These are phyloP conservation scores for Tricholoma matsutake DNA, from an alignment of 768 basidiomycete genomes.

Conservation along the genomic window DNA sequence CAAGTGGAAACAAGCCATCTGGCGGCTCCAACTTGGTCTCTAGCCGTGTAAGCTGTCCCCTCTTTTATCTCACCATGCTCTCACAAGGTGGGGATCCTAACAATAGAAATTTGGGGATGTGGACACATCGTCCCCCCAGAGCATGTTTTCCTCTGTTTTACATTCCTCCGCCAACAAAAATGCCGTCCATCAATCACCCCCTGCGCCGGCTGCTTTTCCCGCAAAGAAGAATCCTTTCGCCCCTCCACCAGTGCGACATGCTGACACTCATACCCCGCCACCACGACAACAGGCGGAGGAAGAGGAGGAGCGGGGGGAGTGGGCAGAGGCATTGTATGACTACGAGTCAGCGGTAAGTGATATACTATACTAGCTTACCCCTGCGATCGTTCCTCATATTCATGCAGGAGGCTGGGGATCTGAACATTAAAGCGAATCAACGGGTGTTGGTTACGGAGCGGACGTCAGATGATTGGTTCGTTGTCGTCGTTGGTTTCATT, in stretches of 20 bases:
- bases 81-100: not conserved
- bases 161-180: slow-evolving; percentile 39
- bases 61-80: not conserved
- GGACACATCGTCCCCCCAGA: slow-evolving; percentile 48
- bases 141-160: slow-evolving; percentile 45
- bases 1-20: slow-evolving; percentile 25
- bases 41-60: slow-evolving; percentile 21
- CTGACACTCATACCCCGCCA: slow-evolving; percentile 25
- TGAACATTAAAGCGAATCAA: slow-evolving; percentile 53
- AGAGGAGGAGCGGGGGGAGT: slow-evolving; percentile 51
- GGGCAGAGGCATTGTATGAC: slow-evolving; percentile 78
- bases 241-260: slow-evolving; percentile 16
- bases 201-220: slow-evolving; percentile 36
- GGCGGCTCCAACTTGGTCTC: slow-evolving; percentile 21
- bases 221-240: slow-evolving; percentile 35
- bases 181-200: slow-evolving; percentile 29
- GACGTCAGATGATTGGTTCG: slow-evolving; percentile 77
- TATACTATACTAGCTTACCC: not conserved
- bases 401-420: slow-evolving; percentile 64
- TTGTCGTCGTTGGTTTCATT: slow-evolving; percentile 3
- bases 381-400: not conserved
- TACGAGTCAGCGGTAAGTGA: slow-evolving; percentile 56
- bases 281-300: slow-evolving; percentile 30
- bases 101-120: slow-evolving; percentile 59
- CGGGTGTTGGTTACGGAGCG: slow-evolving; percentile 61